A percentile compares a stretch with the other conserved stretches of the same genome.
These are phyloP conservation scores for Flaveria floridana DNA, from an alignment of 140 eudicot species.

Conservation along the genomic window DNA sequence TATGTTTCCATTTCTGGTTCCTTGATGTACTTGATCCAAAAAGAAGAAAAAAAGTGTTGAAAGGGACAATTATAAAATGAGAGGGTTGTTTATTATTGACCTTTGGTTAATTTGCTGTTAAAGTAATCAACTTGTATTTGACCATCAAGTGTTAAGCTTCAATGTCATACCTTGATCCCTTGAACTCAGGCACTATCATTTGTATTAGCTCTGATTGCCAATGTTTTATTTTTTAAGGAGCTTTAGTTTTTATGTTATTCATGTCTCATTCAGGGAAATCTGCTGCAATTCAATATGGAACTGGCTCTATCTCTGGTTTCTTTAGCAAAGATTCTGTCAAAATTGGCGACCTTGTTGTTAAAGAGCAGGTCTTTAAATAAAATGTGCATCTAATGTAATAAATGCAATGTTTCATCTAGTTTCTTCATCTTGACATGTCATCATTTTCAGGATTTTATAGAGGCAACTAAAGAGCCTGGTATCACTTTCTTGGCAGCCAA, in stretches of 20 bases:
- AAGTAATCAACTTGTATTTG: neutral
- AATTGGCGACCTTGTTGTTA: constrained; percentile 68
- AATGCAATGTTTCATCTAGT: neutral
- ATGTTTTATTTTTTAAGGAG: neutral
- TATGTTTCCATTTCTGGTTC: constrained; percentile 24
- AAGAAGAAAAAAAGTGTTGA: neutral
- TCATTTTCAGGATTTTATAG: constrained; percentile 71
- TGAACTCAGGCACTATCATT: neutral
- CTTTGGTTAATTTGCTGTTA: neutral
- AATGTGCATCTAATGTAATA: neutral
- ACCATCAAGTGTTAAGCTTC: neutral
- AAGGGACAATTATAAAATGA: neutral
- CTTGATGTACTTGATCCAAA: constrained; percentile 2
- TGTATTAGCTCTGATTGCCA: neutral
- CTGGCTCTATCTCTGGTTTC: constrained; percentile 88
- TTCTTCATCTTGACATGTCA: constrained; percentile 25
- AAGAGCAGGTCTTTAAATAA: constrained; percentile 52
- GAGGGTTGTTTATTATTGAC: constrained; percentile 21
- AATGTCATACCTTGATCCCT: constrained; percentile 15
- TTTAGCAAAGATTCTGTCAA: constrained; percentile 72
- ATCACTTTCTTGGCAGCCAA: constrained; percentile 88
- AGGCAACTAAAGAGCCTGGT: constrained; percentile 90
- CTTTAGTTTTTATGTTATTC: constrained; percentile 10
- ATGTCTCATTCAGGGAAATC: constrained; percentile 61
- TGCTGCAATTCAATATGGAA: constrained; percentile 85